Percentiles rank a stretch among this genome's conserved stretches.
These are phyloP conservation scores for Amaranthus cruentus DNA, from an alignment of 148 eudicot species.

Conservation along the genomic window DNA sequence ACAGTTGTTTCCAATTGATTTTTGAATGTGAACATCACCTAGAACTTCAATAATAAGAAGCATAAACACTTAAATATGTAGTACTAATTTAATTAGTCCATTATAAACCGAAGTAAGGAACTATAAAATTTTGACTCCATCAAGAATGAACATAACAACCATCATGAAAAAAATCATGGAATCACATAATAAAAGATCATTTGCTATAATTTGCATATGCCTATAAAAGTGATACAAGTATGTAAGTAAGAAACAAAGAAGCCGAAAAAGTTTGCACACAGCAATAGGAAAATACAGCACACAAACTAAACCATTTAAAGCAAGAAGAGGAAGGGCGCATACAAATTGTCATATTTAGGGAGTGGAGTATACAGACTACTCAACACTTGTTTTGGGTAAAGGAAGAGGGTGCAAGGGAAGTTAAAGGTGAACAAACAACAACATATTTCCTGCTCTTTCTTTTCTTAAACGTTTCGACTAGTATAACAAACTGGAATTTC, in stretches of 20 bases:
- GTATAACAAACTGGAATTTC: too few species aligned
- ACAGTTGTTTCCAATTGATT: too few species aligned
- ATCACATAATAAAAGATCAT: background rate
- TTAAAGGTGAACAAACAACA: slow-evolving; percentile 4
- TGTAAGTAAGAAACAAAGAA: slow-evolving; percentile 14
- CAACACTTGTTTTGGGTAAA: slow-evolving; percentile 22
- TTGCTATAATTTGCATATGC: slow-evolving; percentile 8
- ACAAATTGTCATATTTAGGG: slow-evolving; percentile 19
- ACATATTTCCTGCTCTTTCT: background rate
- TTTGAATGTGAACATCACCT: too few species aligned
- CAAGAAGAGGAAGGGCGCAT: slow-evolving; percentile 16
- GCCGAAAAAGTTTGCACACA: slow-evolving; percentile 18
- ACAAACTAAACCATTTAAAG: slow-evolving; percentile 17
- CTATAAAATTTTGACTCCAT: too few species aligned
- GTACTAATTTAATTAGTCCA: too few species aligned
- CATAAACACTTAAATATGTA: too few species aligned
- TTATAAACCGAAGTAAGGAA: too few species aligned
- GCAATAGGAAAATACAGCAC: slow-evolving; percentile 17
- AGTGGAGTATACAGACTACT: slow-evolving; percentile 11
- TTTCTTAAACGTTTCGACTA: too few species aligned
- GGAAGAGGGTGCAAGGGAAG: slow-evolving; percentile 13
- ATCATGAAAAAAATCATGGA: too few species aligned
- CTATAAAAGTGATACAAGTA: slow-evolving; percentile 7
- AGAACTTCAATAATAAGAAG: too few species aligned
- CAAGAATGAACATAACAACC: too few species aligned